Percentiles rank a stretch among this genome's conserved stretches.
phyloP scores from a whole-genome alignment of 805 yeast genomes.

The Candida taoyuanica region DNA sequence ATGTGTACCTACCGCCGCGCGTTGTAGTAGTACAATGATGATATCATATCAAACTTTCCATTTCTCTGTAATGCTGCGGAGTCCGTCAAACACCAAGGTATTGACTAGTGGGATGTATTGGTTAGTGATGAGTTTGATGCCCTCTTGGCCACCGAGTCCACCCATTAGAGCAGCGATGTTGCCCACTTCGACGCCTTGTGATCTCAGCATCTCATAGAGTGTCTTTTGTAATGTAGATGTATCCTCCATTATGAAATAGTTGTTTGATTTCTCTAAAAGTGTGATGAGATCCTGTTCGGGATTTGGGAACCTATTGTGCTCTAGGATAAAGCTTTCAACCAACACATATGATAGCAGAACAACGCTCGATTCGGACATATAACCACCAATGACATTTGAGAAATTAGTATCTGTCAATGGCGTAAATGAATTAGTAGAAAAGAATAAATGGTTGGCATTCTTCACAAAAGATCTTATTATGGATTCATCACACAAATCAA shows the following conservation, averaged over 20 bases:
- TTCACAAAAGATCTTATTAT: conserved; percentile 51
- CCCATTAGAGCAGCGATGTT: conserved; percentile 70
- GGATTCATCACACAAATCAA: conserved; percentile 20
- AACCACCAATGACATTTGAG: conserved; percentile 1
- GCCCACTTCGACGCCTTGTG: conserved; percentile 43
- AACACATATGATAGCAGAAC: conserved; percentile 18
- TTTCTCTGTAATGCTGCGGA: conserved; percentile 41
- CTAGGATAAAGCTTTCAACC: conserved; percentile 8
- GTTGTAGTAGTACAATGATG: not conserved
- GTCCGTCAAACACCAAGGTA: conserved; percentile 68
- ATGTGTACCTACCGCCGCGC: not conserved
- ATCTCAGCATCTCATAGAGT: conserved; percentile 38
- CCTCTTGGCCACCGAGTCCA: conserved; percentile 84
- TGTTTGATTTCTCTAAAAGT: conserved; percentile 3
- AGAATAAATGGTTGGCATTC: conserved; percentile 45
- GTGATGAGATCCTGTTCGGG: not conserved
- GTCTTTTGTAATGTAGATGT: conserved; percentile 33
- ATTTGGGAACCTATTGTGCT: conserved; percentile 11
- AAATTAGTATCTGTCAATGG: conserved; percentile 10
- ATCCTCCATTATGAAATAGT: conserved; percentile 3
- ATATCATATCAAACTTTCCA: conserved; percentile 10
- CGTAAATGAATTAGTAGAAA: conserved; percentile 5
- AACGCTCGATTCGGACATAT: conserved; percentile 2
- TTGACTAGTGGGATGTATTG: conserved; percentile 81
- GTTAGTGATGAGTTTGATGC: conserved; percentile 64